Conservation (phyloP, 495 filamentous ascomycete species). For the Hyaloscypha bicolor region DNA sequence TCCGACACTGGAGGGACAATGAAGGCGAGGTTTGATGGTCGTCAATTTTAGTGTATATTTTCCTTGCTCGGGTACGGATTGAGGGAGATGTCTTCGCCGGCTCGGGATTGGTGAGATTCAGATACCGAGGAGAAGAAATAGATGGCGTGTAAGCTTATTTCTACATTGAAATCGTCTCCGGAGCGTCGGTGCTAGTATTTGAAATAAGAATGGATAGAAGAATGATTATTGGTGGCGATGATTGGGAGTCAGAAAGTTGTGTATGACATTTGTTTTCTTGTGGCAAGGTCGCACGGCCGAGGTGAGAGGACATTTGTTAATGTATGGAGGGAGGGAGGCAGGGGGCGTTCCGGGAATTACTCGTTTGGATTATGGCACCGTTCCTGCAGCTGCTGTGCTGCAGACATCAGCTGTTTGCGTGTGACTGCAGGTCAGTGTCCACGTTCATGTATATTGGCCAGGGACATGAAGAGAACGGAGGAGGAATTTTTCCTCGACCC, state of each 20-base stretch:
- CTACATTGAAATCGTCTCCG: neutral
- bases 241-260: neutral
- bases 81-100: neutral
- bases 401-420: neutral
- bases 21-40: neutral
- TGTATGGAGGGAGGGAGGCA: neutral
- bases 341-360: neutral
- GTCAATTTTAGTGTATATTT: neutral
- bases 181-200: neutral
- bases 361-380: neutral
- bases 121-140: neutral
- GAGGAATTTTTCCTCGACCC: neutral
- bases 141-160: neutral
- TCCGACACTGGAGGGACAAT: too few relatives aligned
- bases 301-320: neutral
- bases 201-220: neutral
- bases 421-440: neutral
- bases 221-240: neutral
- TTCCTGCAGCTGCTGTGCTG: neutral
- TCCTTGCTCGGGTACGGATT: neutral
- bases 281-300: neutral
- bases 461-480: neutral
- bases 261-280: neutral
- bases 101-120: neutral
- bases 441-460: neutral